These are phyloP conservation scores for Microdochium nivale DNA, from an alignment of 2,329 filamentous ascomycete genomes.

Conservation along the genomic window DNA sequence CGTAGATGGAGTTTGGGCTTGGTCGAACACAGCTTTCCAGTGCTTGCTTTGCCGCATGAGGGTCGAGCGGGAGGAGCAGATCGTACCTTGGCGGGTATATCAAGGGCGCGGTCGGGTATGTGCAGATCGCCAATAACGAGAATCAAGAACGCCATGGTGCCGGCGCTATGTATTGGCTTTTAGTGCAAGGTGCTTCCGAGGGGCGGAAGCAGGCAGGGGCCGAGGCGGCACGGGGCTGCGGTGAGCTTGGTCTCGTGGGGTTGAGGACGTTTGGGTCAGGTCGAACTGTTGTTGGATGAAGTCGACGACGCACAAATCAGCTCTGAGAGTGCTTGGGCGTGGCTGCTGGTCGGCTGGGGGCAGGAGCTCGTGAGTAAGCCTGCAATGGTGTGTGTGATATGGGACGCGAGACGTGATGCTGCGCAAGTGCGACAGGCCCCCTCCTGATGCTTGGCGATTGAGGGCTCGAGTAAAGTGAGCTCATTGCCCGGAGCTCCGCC, in stretches of 20 bases:
- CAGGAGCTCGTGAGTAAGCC: neutral
- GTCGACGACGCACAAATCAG: too few relatives aligned
- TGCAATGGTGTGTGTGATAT: neutral
- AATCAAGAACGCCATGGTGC: conserved; percentile 77
- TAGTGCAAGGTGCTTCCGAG: conserved; percentile 6
- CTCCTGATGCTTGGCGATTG: neutral
- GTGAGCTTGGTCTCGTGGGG: neutral
- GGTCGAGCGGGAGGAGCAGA: neutral
- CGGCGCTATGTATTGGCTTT: conserved; percentile 5
- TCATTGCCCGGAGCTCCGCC: neutral
- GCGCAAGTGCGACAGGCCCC: neutral
- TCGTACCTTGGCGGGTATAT: conserved; percentile 79
- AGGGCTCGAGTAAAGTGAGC: too few relatives aligned
- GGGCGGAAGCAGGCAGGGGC: conserved; percentile 2
- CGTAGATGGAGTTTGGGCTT: too few relatives aligned
- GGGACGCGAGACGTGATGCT: neutral
- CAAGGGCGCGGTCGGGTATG: conserved; percentile 85
- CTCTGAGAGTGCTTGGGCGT: too few relatives aligned
- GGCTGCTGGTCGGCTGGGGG: too few relatives aligned
- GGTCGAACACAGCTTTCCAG: neutral
- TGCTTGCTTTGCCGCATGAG: neutral
- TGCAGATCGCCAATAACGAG: conserved; percentile 89
- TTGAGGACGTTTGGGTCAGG: too few relatives aligned
- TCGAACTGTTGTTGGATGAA: too few relatives aligned
- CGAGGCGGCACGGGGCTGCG: conserved; percentile 2